phyloP scores from a whole-genome alignment of 768 basidiomycete genomes.

The Nidularia sp. region DNA sequence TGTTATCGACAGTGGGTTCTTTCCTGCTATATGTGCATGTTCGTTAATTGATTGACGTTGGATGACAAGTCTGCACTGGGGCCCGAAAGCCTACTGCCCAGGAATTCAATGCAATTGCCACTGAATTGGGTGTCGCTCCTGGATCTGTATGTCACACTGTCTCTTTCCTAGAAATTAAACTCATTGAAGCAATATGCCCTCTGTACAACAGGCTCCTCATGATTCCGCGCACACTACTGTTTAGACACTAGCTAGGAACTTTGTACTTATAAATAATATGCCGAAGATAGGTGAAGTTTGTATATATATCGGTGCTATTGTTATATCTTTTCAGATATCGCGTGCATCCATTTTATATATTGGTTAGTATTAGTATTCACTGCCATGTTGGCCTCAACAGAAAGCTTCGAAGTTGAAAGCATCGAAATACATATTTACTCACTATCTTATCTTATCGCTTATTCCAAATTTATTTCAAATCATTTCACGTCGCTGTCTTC shows the following conservation, averaged over 20 bases:
- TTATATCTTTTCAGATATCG: no score
- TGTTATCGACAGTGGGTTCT: constrained; percentile 46
- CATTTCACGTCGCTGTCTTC: no score
- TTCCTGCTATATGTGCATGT: not conserved
- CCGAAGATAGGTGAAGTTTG: no score
- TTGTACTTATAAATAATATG: no score
- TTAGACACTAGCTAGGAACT: not conserved
- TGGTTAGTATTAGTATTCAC: no score
- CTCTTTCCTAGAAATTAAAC: not conserved
- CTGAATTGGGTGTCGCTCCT: constrained; percentile 31
- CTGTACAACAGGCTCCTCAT: not conserved
- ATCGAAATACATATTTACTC: no score
- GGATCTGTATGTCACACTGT: not conserved
- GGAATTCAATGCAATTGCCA: constrained; percentile 49
- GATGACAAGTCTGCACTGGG: constrained; percentile 44
- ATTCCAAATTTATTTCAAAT: no score
- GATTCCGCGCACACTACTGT: not conserved
- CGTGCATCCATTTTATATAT: no score
- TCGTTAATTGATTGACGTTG: not conserved
- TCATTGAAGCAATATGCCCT: not conserved
- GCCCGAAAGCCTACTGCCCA: constrained; percentile 30
- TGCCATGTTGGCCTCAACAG: no score
- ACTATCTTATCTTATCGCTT: no score
- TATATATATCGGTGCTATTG: no score
- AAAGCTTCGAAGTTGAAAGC: no score